These are phyloP conservation scores for Taphrina deformans DNA, from an alignment of 1,139 yeast species.

Conservation along the genomic window DNA sequence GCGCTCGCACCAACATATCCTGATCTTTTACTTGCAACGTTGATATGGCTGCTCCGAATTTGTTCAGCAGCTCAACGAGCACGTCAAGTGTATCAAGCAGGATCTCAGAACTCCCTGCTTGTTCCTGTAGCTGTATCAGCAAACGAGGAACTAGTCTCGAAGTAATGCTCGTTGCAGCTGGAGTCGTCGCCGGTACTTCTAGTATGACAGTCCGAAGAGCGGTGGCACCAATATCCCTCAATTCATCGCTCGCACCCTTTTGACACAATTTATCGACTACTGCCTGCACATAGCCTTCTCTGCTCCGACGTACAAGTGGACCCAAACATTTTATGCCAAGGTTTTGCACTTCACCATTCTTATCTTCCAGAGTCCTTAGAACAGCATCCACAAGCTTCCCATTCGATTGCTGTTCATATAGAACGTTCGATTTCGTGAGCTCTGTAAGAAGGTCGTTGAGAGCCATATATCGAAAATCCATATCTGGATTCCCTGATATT, in stretches of 20 bases:
- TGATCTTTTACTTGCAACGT: slow-evolving; percentile 37
- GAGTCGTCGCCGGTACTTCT: slow-evolving; percentile 44
- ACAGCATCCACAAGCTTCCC: slow-evolving; percentile 53
- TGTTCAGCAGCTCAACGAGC: slow-evolving; percentile 58
- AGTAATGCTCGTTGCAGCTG: slow-evolving; percentile 44
- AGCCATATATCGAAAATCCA: slow-evolving; percentile 86
- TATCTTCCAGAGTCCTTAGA: slow-evolving; percentile 59
- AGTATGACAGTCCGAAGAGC: slow-evolving; percentile 64
- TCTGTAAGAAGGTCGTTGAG: slow-evolving; percentile 67
- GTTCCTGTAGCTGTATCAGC: slow-evolving; percentile 37
- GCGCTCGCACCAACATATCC: slow-evolving; percentile 44
- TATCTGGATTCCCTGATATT: slow-evolving; percentile 53
- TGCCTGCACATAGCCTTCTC: slow-evolving; percentile 39
- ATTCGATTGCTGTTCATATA: slow-evolving; percentile 44
- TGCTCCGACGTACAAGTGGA: slow-evolving; percentile 45
- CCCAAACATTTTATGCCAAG: slow-evolving; percentile 64
- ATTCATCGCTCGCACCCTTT: slow-evolving; percentile 35
- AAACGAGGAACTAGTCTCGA: slow-evolving; percentile 46
- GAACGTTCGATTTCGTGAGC: slow-evolving; percentile 44
- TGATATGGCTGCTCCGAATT: slow-evolving; percentile 56
- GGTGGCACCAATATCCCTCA: slow-evolving; percentile 64
- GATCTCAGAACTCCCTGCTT: slow-evolving; percentile 2
- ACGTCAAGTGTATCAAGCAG: slow-evolving; percentile 60
- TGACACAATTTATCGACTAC: slow-evolving; percentile 39
- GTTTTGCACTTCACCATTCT: slow-evolving; percentile 73